A percentile compares a stretch with the other conserved stretches of the same genome.
phyloP scores from a whole-genome alignment of 2,329 filamentous ascomycete species.

The Penicillium hordei region DNA sequence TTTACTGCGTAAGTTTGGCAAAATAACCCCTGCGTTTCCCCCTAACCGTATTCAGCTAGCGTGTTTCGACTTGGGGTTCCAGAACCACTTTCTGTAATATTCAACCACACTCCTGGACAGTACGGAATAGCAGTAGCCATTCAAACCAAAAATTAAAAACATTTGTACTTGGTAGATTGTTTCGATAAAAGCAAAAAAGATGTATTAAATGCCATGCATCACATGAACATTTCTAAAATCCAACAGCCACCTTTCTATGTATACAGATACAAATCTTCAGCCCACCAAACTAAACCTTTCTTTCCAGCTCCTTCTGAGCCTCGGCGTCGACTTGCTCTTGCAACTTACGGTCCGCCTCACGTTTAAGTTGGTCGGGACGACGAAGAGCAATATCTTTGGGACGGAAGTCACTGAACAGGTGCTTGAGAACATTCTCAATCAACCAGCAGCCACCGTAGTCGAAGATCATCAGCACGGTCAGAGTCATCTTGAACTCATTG shows the following conservation, averaged over 20 bases:
- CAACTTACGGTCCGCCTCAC: slow-evolving; percentile 69
- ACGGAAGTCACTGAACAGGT: slow-evolving; percentile 81
- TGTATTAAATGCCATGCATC: slow-evolving; percentile 19
- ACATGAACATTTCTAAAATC: slow-evolving; percentile 18
- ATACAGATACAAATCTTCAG: slow-evolving; percentile 20
- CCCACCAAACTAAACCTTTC: slow-evolving; percentile 26
- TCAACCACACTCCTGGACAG: neutral
- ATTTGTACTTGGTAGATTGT: neutral
- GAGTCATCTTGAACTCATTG: slow-evolving; percentile 80
- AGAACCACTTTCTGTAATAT: too few relatives aligned
- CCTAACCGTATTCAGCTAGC: too few relatives aligned
- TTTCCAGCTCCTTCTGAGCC: slow-evolving; percentile 38
- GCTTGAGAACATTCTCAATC: slow-evolving; percentile 84
- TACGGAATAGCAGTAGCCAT: neutral
- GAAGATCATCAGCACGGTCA: slow-evolving; percentile 80
- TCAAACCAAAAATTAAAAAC: slow-evolving; percentile 35
- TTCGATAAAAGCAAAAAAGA: slow-evolving; percentile 6
- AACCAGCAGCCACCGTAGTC: slow-evolving; percentile 86
- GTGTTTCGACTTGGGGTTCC: too few relatives aligned
- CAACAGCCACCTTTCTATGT: slow-evolving; percentile 22
- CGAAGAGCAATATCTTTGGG: slow-evolving; percentile 91
- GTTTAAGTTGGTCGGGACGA: slow-evolving; percentile 78
- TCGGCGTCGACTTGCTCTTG: slow-evolving; percentile 53
- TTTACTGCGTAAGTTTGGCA: too few relatives aligned
- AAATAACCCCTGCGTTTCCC: too few relatives aligned